Evolutionary conservation across 305 asterid species (phyloP).

Genomic region (Ilex paraguariensis): DNA sequence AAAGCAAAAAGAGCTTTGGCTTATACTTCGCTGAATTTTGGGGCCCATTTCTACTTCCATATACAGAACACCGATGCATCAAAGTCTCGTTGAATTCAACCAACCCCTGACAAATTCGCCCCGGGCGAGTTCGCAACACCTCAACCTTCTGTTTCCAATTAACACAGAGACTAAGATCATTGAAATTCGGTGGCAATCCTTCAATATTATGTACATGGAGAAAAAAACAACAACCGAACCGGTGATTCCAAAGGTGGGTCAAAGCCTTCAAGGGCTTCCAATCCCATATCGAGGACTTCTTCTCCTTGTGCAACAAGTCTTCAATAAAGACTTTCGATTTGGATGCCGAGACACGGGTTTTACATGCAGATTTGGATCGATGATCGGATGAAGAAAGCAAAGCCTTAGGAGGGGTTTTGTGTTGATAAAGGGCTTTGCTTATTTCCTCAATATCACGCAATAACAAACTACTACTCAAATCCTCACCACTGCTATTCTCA

Average conservation of each 20-base stretch:
- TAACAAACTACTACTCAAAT: constrained; percentile 53
- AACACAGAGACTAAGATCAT: constrained; percentile 40
- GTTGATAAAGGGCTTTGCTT: constrained; percentile 55
- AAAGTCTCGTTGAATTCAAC: constrained; percentile 70
- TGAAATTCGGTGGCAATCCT: constrained; percentile 51
- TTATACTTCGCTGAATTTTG: constrained; percentile 90
- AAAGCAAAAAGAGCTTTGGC: constrained; percentile 74
- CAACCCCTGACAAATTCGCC: constrained; percentile 38
- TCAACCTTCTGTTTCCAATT: constrained; percentile 56
- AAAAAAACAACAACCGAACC: constrained; percentile 54
- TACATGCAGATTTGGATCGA: constrained; percentile 71
- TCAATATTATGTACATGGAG: constrained; percentile 73
- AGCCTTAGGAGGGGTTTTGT: constrained; percentile 45
- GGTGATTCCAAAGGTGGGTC: constrained; percentile 46
- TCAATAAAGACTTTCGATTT: constrained; percentile 39
- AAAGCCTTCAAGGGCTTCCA: constrained; percentile 59
- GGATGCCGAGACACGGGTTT: constrained; percentile 33
- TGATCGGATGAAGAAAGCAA: constrained; percentile 66
- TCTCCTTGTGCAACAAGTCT: constrained; percentile 41
- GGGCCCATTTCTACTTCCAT: constrained; percentile 82
- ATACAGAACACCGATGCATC: constrained; percentile 64
- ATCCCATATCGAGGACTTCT: constrained; percentile 59
- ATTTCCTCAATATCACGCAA: constrained; percentile 66
- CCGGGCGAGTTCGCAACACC: constrained; percentile 36
- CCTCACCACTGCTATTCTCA: constrained; percentile 58